phyloP scores from a whole-genome alignment of 2,329 filamentous ascomycete species.

The Aspergillus fijiensis region DNA sequence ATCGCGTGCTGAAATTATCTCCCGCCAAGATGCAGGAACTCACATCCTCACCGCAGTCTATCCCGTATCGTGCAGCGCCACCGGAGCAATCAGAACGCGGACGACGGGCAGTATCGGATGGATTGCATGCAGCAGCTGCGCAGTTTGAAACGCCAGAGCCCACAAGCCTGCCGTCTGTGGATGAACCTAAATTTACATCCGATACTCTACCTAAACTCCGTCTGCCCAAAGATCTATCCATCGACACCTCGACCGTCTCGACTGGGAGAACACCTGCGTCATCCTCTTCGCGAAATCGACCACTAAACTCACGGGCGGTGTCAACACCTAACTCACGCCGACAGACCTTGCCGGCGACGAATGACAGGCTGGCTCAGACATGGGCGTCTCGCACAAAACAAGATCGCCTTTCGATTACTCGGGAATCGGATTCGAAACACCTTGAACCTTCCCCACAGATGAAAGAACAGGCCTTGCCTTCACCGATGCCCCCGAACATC shows the following conservation, averaged over 20 bases:
- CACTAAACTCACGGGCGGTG: conserved; percentile 33
- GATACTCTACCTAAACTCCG: conserved; percentile 23
- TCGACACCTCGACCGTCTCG: neutral
- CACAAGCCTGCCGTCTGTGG: conserved; percentile 21
- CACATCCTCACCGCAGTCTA: conserved; percentile 53
- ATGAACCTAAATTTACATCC: conserved; percentile 26
- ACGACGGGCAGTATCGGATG: conserved; percentile 26
- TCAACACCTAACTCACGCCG: conserved; percentile 40
- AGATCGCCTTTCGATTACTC: conserved; percentile 29
- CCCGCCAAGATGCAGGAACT: conserved; percentile 56
- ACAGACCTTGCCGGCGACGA: conserved; percentile 29
- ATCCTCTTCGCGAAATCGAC: conserved; percentile 30
- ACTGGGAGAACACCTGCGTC: conserved; percentile 18
- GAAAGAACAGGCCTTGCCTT: conserved; percentile 37
- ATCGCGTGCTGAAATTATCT: conserved; percentile 51
- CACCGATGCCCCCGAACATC: conserved; percentile 54
- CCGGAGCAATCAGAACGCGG: conserved; percentile 20
- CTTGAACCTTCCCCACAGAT: conserved; percentile 27
- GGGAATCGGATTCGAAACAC: conserved; percentile 36
- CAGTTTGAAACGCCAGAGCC: conserved; percentile 18
- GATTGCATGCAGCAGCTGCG: conserved; percentile 11
- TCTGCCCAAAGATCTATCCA: conserved; percentile 25
- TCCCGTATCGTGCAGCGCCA: conserved; percentile 49
- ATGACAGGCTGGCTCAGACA: conserved; percentile 34
- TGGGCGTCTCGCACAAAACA: conserved; percentile 36